phyloP scores from a whole-genome alignment of 2,329 filamentous ascomycete genomes.

The Alternaria gaisen region DNA sequence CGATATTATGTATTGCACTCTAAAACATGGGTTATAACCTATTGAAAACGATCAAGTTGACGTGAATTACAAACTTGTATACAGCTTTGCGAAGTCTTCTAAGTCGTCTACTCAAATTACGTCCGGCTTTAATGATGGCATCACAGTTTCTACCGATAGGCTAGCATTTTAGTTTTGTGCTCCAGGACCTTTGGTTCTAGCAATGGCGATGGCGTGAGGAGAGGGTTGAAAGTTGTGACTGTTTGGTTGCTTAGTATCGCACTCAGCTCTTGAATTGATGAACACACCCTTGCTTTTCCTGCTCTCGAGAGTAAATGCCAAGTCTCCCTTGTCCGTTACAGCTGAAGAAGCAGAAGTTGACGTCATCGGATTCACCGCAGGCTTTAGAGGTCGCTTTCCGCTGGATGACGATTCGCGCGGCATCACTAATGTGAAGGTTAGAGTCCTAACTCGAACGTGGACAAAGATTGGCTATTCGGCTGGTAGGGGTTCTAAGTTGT shows the following conservation, averaged over 20 bases:
- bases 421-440: not conserved
- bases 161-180: conserved; percentile 16
- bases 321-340: conserved; percentile 1
- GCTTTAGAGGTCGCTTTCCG: conserved; percentile 17
- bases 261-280: not conserved
- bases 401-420: not conserved
- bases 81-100: not conserved
- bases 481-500: not conserved
- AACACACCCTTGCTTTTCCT: conserved; percentile 15
- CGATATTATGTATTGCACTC: no score
- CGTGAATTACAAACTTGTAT: not conserved
- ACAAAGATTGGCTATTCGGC: not conserved
- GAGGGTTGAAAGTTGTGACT: conserved; percentile 26
- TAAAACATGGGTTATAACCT: not conserved
- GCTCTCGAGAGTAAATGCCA: conserved; percentile 17
- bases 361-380: conserved; percentile 16
- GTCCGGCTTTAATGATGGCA: not conserved
- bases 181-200: conserved; percentile 28
- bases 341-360: conserved; percentile 14
- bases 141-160: not conserved
- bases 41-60: not conserved
- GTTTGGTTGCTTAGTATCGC: not conserved
- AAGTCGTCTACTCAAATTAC: not conserved
- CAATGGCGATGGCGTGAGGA: conserved; percentile 30
- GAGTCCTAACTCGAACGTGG: not conserved